Percentiles rank a stretch among this genome's conserved stretches.
Conservation (phyloP, 768 basidiomycete genomes). For the Mycena amicta region DNA sequence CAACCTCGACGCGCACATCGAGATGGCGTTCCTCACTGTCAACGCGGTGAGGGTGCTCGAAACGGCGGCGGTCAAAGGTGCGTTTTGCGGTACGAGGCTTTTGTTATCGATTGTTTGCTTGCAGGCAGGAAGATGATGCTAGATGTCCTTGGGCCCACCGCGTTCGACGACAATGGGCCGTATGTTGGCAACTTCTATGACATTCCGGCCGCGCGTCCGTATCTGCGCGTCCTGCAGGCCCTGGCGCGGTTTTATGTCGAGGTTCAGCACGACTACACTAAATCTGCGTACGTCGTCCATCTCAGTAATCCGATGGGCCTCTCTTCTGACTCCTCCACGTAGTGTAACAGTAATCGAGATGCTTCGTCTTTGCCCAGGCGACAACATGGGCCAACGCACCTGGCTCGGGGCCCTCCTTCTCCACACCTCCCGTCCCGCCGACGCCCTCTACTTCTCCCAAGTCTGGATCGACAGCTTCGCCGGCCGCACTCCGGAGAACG, state of each 20-base stretch:
- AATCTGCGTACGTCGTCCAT: constrained; percentile 33
- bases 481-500: neutral
- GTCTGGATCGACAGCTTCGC: neutral
- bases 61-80: constrained; percentile 26
- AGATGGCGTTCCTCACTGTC: constrained; percentile 37
- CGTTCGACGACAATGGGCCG: constrained; percentile 38
- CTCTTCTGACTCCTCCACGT: neutral
- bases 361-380: constrained; percentile 36
- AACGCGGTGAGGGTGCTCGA: constrained; percentile 29
- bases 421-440: constrained; percentile 10
- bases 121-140: constrained; percentile 34
- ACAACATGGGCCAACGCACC: constrained; percentile 34
- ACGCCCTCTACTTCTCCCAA: constrained; percentile 19
- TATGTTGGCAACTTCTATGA: constrained; percentile 40
- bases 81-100: constrained; percentile 8
- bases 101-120: neutral
- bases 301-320: neutral
- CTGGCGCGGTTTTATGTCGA: constrained; percentile 40
- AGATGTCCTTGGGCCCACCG: constrained; percentile 31
- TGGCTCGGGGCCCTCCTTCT: constrained; percentile 29
- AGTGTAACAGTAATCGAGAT: constrained; percentile 31
- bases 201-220: constrained; percentile 44
- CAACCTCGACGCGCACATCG: constrained; percentile 43
- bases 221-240: constrained; percentile 48
- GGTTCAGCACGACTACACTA: constrained; percentile 28